These are phyloP conservation scores for Pythium angustatum DNA, from an alignment of 352 stramenopile species.

Conservation along the genomic window DNA sequence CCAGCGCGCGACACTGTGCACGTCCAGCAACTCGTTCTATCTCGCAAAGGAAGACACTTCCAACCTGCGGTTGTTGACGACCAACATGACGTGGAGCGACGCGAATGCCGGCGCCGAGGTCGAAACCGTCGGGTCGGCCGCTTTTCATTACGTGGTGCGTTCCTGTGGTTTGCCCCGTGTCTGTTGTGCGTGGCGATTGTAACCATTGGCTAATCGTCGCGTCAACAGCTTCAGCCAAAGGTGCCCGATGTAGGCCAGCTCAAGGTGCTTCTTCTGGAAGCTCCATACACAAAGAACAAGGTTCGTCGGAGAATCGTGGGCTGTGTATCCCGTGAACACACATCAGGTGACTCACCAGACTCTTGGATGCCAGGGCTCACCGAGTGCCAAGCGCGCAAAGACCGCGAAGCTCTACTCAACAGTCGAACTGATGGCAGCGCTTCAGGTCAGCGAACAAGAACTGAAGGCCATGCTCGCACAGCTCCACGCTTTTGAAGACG, in stretches of 20 bases:
- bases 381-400: slow-evolving; percentile 48
- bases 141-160: slow-evolving; percentile 65
- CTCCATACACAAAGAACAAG: slow-evolving; percentile 48
- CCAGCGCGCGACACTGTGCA: slow-evolving; percentile 73
- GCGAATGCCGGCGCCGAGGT: slow-evolving; percentile 37
- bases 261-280: slow-evolving; percentile 60
- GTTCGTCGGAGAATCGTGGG: neutral
- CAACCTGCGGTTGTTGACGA: slow-evolving; percentile 73
- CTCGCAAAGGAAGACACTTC: slow-evolving; percentile 83
- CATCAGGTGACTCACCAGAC: neutral
- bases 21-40: slow-evolving; percentile 63
- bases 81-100: slow-evolving; percentile 49
- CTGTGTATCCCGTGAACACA: neutral
- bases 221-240: slow-evolving; percentile 74
- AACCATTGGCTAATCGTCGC: too few species aligned
- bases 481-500: slow-evolving; percentile 73
- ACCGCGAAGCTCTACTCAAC: slow-evolving; percentile 60
- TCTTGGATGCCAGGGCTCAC: slow-evolving; percentile 2
- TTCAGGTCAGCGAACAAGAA: slow-evolving; percentile 72
- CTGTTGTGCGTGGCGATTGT: too few species aligned
- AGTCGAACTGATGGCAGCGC: slow-evolving; percentile 48
- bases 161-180: too few species aligned
- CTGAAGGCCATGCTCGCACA: slow-evolving; percentile 57
- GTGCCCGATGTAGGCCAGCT: slow-evolving; percentile 54
- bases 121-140: slow-evolving; percentile 50